Base-by-base conservation (phyloP, 306 rosid species). In the Quercus rubra region DNA sequence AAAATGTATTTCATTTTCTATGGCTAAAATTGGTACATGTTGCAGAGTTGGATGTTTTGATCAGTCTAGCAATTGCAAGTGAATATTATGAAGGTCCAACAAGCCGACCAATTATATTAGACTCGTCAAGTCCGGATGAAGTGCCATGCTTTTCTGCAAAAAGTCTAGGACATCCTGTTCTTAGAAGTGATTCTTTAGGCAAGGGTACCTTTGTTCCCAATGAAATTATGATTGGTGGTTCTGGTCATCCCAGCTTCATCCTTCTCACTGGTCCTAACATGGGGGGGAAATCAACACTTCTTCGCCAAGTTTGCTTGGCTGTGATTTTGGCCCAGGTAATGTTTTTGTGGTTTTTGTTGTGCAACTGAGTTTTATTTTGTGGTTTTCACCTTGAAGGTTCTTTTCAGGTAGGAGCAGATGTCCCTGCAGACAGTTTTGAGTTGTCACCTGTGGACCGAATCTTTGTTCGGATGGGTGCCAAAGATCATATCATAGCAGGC, bases 271-370 rank as follows among this genome's bases (percentile, higher is more conserved):
- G 98, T 81, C 99, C 99, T 59, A 95, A 95, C 85, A 93, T 95
- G 99, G 99, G 99, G 86, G 99, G 99, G 78, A 95, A 93, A 88
- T 93, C 99, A 57, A 95, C 99, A 33, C 92, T 95, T 78, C 95
- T 95, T 86, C 97, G 96, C 79, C 99, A 95, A 89, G 98, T 95
- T 80, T 93, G 98, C 91, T 85, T 93, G 93, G 87, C 98, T 72
- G 92, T 89, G 77, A 82, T 93, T 85, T 79, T 93, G 90, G 97
- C 98, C 28, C 99, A 95, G 96, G 99, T 89, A 82, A 83, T 82
- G 66, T 43, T 66, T 70, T 79, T 83, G 23, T 73, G 76, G 71
- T 77, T 82, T 59, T 52, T 61, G 55, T 70, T 30, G 6, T 70
- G 38, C 19, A 18, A 46, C 71, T 20, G 55, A 35, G 75, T 58